Percentiles rank a stretch among this genome's conserved stretches.
Evolutionary conservation across 257 asterid genomes (phyloP).

Genomic region (Solanum medicagineum): DNA sequence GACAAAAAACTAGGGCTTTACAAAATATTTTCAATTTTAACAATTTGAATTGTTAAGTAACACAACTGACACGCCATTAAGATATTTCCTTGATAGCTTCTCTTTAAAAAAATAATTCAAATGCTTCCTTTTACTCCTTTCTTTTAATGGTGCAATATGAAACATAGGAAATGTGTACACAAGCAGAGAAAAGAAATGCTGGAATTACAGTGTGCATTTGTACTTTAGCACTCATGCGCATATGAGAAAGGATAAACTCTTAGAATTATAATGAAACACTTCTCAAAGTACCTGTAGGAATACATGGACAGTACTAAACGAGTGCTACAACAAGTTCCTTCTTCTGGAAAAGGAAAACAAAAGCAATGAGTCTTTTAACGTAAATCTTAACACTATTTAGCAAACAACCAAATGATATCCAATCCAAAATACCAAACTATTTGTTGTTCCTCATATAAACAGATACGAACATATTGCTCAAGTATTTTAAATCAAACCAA

Average conservation of each 20-base stretch:
- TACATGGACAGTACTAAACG: not conserved
- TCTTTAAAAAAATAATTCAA: too few relatives aligned
- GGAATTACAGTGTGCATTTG: not conserved
- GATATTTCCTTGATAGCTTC: too few relatives aligned
- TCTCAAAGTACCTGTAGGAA: not conserved
- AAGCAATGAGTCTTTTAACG: not conserved
- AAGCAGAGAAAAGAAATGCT: not conserved
- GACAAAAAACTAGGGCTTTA: too few relatives aligned
- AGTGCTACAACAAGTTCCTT: not conserved
- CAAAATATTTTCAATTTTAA: too few relatives aligned
- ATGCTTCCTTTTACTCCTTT: too few relatives aligned
- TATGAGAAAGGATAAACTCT: not conserved
- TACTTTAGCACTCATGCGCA: not conserved
- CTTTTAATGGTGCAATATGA: too few relatives aligned
- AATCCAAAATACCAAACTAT: not conserved
- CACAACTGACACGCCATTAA: too few relatives aligned
- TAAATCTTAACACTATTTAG: too few relatives aligned
- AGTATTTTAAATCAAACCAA: too few relatives aligned
- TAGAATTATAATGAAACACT: not conserved
- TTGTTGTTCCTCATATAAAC: not conserved
- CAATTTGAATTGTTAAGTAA: too few relatives aligned
- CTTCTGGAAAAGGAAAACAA: not conserved
- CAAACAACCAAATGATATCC: not conserved
- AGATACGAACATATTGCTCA: not conserved
- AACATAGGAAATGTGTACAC: too few relatives aligned